These are phyloP conservation scores for Ilyonectria destructans DNA, from an alignment of 2,329 filamentous ascomycete genomes.

Conservation along the genomic window DNA sequence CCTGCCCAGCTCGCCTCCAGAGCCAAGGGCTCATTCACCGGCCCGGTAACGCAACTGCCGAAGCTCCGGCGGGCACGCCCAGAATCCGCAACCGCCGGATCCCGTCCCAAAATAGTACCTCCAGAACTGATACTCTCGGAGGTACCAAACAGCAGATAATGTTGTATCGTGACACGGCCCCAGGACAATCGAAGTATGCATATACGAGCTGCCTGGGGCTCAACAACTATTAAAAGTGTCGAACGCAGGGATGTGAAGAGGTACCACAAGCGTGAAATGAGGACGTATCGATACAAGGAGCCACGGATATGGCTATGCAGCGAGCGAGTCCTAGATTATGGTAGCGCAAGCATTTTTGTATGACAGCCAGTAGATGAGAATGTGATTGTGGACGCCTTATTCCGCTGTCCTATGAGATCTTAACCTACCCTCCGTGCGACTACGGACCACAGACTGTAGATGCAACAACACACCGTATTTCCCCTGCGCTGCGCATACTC, in stretches of 20 bases:
- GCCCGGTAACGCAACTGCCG: not conserved
- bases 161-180: not conserved
- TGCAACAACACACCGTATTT: not conserved
- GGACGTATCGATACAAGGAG: not conserved
- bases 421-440: not conserved
- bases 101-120: not conserved
- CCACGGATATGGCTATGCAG: not conserved
- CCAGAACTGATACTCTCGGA: not conserved
- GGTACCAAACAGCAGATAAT: not conserved
- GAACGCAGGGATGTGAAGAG: not conserved
- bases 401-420: not conserved
- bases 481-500: not conserved
- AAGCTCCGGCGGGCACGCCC: not conserved
- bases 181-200: not conserved
- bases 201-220: constrained; percentile 5
- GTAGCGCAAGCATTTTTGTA: not conserved
- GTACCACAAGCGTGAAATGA: not conserved
- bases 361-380: not conserved
- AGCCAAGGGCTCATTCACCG: too few relatives aligned
- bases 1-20: too few relatives aligned
- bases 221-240: not conserved
- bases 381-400: not conserved
- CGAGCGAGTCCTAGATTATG: not conserved
- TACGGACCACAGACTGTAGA: too few relatives aligned
- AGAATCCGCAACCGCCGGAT: not conserved